These are phyloP conservation scores for Monilinia aucupariae DNA, from an alignment of 2,329 filamentous ascomycete species.

Conservation along the genomic window DNA sequence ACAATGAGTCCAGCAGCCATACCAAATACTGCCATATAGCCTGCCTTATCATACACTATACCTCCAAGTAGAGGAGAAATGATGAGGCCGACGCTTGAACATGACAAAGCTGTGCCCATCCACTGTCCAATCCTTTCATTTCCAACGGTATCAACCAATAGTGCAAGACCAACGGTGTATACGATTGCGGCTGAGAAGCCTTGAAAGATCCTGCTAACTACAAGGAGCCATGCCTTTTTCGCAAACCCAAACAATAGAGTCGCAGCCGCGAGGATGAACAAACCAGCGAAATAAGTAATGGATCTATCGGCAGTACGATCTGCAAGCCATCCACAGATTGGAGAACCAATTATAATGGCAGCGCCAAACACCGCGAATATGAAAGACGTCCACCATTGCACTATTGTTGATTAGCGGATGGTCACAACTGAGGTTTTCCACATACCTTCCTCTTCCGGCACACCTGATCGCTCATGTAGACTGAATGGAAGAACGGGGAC, in stretches of 20 bases:
- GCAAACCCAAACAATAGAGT: constrained; percentile 60
- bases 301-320: constrained; percentile 58
- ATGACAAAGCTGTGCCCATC: constrained; percentile 54
- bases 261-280: constrained; percentile 35
- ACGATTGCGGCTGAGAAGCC: constrained; percentile 57
- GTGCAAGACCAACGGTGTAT: constrained; percentile 65
- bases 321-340: constrained; percentile 33
- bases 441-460: constrained; percentile 38
- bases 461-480: constrained; percentile 48
- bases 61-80: constrained; percentile 41
- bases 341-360: constrained; percentile 17
- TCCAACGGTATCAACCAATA: constrained; percentile 64
- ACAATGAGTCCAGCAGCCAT: constrained; percentile 50
- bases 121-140: constrained; percentile 53
- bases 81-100: constrained; percentile 51
- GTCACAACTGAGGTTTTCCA: neutral
- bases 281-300: constrained; percentile 55
- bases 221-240: constrained; percentile 2
- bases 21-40: constrained; percentile 55
- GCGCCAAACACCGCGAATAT: constrained; percentile 18
- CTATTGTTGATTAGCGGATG: neutral
- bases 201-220: constrained; percentile 16
- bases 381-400: constrained; percentile 19
- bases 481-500: constrained; percentile 67
- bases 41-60: constrained; percentile 35